phyloP scores from a whole-genome alignment of 306 rosid genomes.

The barrel medic (Medicago truncatula) region MtrunA17r5.0-ANR NC_053045.1:53836001-53836500 shows the following conservation, averaged over 20 bases:
- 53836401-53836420: constrained; percentile 30
- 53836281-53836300: constrained; percentile 81
- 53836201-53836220: constrained; percentile 99
- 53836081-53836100: constrained; percentile 29
- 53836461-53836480: constrained; percentile 46
- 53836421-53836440: constrained; percentile 5
- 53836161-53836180: constrained; percentile 34
- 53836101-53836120: constrained; percentile 30
- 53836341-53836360: constrained; percentile 90
- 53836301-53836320: constrained; percentile 81
- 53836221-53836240: constrained; percentile 87
- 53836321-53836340: constrained; percentile 99
- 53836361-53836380: constrained; percentile 78
- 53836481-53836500: constrained; percentile 96
- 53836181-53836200: constrained; percentile 74
- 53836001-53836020: constrained; percentile 99
- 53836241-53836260: constrained; percentile 96
- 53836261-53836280: constrained; percentile 99
- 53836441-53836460: constrained; percentile 26
- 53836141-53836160: neutral
- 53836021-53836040: constrained; percentile 87
- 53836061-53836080: constrained; percentile 81
- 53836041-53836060: constrained; percentile 95
- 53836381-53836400: constrained; percentile 90
- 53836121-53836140: constrained; percentile 17